Evolutionary conservation across 2,329 filamentous ascomycete genomes (phyloP).

Genomic region (Fusarium verrucosum): DNA sequence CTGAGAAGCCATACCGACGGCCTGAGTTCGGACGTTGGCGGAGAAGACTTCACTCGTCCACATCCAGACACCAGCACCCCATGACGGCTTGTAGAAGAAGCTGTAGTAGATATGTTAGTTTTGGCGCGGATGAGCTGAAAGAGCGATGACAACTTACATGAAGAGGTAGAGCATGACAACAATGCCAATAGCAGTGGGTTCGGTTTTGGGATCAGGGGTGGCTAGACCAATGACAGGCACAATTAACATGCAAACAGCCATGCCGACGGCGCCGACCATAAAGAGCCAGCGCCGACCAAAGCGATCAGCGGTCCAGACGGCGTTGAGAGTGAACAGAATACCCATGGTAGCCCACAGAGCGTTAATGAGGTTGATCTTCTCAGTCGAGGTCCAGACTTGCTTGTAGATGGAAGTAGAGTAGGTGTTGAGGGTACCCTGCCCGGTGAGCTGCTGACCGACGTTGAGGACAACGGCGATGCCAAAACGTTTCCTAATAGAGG

Average conservation of each 20-base stretch:
- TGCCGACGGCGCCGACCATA: conserved; percentile 73
- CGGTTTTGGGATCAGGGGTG: conserved; percentile 66
- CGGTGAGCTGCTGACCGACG: conserved; percentile 75
- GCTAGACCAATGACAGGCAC: conserved; percentile 58
- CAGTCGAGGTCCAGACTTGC: conserved; percentile 68
- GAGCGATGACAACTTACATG: conserved; percentile 44
- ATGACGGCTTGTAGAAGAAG: conserved; percentile 74
- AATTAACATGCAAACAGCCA: conserved; percentile 75
- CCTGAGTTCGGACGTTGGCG: conserved; percentile 77
- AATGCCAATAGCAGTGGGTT: conserved; percentile 71
- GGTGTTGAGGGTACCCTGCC: conserved; percentile 76
- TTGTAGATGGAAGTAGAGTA: conserved; percentile 80
- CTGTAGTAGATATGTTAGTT: conserved; percentile 39
- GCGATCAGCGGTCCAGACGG: conserved; percentile 76
- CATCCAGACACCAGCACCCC: conserved; percentile 76
- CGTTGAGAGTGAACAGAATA: conserved; percentile 77
- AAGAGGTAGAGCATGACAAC: conserved; percentile 74
- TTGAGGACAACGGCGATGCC: conserved; percentile 73
- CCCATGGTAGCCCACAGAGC: conserved; percentile 77
- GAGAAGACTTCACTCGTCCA: conserved; percentile 75
- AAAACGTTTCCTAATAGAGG: conserved; percentile 72
- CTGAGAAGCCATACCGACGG: conserved; percentile 71
- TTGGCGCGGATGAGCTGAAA: too few species aligned
- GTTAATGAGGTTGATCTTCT: conserved; percentile 76
- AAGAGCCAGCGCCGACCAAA: conserved; percentile 76